Conservation (phyloP, 1,284 basidiomycete species). For the Grifola frondosa region DNA sequence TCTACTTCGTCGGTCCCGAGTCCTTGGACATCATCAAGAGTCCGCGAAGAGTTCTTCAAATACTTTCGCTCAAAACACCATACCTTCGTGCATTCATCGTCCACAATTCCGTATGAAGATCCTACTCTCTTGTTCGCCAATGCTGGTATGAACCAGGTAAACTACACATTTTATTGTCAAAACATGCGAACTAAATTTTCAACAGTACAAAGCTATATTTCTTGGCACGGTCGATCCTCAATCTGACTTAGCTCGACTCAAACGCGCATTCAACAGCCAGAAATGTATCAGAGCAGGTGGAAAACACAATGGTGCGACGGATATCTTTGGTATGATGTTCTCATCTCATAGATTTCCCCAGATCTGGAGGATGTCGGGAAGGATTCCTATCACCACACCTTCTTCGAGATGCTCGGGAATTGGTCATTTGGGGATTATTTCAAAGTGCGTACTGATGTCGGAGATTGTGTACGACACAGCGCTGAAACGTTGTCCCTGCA, state of each 20-base stretch:
- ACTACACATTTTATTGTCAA: constrained; percentile 16
- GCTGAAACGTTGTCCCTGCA: too few relatives aligned
- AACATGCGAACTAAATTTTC: too few relatives aligned
- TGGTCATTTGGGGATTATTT: constrained; percentile 99
- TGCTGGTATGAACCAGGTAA: constrained; percentile 95
- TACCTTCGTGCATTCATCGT: constrained; percentile 90
- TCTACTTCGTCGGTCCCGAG: constrained; percentile 25
- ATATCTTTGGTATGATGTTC: neutral
- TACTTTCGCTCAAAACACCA: constrained; percentile 83
- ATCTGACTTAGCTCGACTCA: constrained; percentile 85
- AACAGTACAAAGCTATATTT: constrained; percentile 95
- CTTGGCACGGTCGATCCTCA: constrained; percentile 94
- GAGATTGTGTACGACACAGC: too few relatives aligned
- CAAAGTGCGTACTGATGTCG: constrained; percentile 58
- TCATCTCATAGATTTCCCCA: constrained; percentile 32
- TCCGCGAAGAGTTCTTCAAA: constrained; percentile 75
- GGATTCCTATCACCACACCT: constrained; percentile 96
- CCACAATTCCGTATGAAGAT: constrained; percentile 96
- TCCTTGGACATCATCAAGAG: constrained; percentile 68
- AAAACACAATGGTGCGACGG: constrained; percentile 86
- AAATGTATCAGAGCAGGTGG: constrained; percentile 98
- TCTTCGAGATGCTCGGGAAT: constrained; percentile 99
- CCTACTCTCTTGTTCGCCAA: constrained; percentile 97
- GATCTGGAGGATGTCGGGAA: constrained; percentile 98
- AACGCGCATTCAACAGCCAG: constrained; percentile 93